A percentile compares a stretch with the other conserved stretches of the same genome.
Conservation (phyloP, 495 filamentous ascomycete species). For the Thermochaetoides thermophila region DNA sequence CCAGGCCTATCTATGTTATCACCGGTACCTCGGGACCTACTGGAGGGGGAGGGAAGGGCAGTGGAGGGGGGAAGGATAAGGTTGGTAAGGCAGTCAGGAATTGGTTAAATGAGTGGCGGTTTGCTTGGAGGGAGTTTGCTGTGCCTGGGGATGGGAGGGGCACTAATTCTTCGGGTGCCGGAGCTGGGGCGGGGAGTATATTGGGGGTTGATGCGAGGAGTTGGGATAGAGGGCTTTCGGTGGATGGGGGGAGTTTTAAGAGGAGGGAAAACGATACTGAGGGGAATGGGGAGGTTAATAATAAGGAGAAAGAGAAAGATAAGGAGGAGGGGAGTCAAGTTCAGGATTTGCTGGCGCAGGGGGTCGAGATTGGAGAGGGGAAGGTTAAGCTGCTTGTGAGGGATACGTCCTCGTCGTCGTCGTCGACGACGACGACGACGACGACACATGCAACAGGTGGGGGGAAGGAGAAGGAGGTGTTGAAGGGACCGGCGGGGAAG, state of each 20-base stretch:
- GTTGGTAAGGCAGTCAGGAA: slow-evolving; percentile 83
- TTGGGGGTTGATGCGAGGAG: slow-evolving; percentile 83
- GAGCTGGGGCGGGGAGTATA: slow-evolving; percentile 86
- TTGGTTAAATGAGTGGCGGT: slow-evolving; percentile 91
- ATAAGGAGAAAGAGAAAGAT: slow-evolving; percentile 33
- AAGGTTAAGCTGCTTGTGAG: slow-evolving; percentile 45
- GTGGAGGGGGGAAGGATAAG: slow-evolving; percentile 97
- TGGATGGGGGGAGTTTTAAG: slow-evolving; percentile 26
- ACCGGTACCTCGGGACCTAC: too few species aligned
- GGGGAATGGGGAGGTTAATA: background rate
- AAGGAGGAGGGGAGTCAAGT: too few species aligned
- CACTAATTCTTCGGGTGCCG: too few species aligned
- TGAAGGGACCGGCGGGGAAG: slow-evolving; percentile 30
- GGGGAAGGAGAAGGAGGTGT: slow-evolving; percentile 22
- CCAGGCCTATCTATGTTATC: slow-evolving; percentile 79
- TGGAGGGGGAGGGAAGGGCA: slow-evolving; percentile 97
- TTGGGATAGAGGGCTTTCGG: slow-evolving; percentile 58
- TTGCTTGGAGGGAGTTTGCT: slow-evolving; percentile 90
- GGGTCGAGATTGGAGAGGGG: slow-evolving; percentile 43
- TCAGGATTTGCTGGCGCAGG: slow-evolving; percentile 43
- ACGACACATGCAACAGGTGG: too few species aligned
- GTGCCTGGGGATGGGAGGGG: slow-evolving; percentile 82
- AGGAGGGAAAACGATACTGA: slow-evolving; percentile 36
- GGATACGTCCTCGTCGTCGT: too few species aligned
- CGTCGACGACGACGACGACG: too few species aligned